A percentile compares a stretch with the other conserved stretches of the same genome.
phyloP scores from a whole-genome alignment of 2,329 filamentous ascomycete species.

The Sclerotinia trifoliorum region DNA sequence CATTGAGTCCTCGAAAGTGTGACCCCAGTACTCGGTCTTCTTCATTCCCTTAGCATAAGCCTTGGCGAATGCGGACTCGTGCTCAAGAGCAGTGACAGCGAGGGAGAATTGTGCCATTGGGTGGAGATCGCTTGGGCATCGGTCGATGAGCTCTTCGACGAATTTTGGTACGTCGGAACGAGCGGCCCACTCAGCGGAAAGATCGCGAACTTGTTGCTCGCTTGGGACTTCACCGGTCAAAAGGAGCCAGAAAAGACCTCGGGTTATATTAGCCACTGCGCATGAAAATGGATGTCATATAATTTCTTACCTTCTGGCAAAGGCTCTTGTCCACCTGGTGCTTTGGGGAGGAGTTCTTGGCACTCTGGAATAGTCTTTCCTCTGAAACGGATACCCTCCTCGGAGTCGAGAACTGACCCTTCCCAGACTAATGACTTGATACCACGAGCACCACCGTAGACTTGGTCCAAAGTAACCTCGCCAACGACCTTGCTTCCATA shows the following conservation, averaged over 20 bases:
- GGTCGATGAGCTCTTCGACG: slow-evolving; percentile 98
- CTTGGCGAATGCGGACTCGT: slow-evolving; percentile 96
- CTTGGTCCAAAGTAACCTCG: slow-evolving; percentile 98
- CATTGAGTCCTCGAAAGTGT: slow-evolving; percentile 99
- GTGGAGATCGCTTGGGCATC: slow-evolving; percentile 97
- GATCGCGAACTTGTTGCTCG: slow-evolving; percentile 97
- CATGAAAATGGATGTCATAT: not conserved
- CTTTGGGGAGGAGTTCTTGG: slow-evolving; percentile 96
- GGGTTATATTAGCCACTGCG: slow-evolving; percentile 17
- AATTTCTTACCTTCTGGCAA: slow-evolving; percentile 74
- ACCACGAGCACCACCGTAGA: slow-evolving; percentile 97
- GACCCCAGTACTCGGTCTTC: slow-evolving; percentile 99
- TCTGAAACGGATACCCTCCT: slow-evolving; percentile 99
- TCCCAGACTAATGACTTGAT: slow-evolving; percentile 99
- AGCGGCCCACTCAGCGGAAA: slow-evolving; percentile 98
- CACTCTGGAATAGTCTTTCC: slow-evolving; percentile 99
- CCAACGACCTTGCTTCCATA: slow-evolving; percentile 93
- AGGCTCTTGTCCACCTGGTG: slow-evolving; percentile 92
- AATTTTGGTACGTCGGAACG: slow-evolving; percentile 97
- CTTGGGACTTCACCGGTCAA: slow-evolving; percentile 95
- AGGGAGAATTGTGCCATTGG: slow-evolving; percentile 99
- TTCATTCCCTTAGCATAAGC: slow-evolving; percentile 98
- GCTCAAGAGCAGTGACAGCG: slow-evolving; percentile 96
- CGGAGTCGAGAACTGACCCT: slow-evolving; percentile 93
- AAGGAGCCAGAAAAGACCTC: slow-evolving; percentile 98